phyloP scores from a whole-genome alignment of 768 basidiomycete species.

The Tylopilus rubrobrunneus region DNA sequence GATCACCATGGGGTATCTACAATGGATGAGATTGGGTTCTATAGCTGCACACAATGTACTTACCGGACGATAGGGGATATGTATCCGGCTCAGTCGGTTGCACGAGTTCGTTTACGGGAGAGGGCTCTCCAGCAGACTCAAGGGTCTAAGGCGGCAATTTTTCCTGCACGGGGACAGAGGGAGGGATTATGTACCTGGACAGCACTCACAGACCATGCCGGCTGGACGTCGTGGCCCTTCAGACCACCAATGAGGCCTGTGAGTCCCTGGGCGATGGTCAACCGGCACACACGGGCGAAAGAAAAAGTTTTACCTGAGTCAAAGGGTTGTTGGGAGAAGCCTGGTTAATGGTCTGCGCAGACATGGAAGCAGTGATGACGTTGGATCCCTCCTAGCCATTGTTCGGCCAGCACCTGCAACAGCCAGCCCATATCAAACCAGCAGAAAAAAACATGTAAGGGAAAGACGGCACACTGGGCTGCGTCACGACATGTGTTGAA shows the following conservation, averaged over 20 bases:
- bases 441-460: neutral
- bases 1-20: slow-evolving; percentile 30
- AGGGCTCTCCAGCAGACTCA: slow-evolving; percentile 6
- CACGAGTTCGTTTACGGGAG: slow-evolving; percentile 10
- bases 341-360: slow-evolving; percentile 62
- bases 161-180: slow-evolving; percentile 14
- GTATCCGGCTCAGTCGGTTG: neutral
- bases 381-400: slow-evolving; percentile 43
- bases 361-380: slow-evolving; percentile 65
- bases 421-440: neutral
- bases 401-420: slow-evolving; percentile 42
- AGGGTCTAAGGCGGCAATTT: neutral
- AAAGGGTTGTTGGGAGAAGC: slow-evolving; percentile 40
- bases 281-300: neutral
- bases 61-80: slow-evolving; percentile 18
- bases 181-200: slow-evolving; percentile 32
- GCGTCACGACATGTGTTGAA: slow-evolving; percentile 54
- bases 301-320: slow-evolving; percentile 38
- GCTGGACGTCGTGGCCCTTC: slow-evolving; percentile 20
- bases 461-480: slow-evolving; percentile 37
- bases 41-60: slow-evolving; percentile 9
- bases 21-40: slow-evolving; percentile 21
- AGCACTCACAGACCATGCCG: slow-evolving; percentile 34
- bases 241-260: slow-evolving; percentile 19
- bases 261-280: neutral